Evolutionary conservation across 495 filamentous ascomycete species (phyloP), one percentile per base, ranked within the genome.

Genomic region (Trichoderma reesei): DNA sequence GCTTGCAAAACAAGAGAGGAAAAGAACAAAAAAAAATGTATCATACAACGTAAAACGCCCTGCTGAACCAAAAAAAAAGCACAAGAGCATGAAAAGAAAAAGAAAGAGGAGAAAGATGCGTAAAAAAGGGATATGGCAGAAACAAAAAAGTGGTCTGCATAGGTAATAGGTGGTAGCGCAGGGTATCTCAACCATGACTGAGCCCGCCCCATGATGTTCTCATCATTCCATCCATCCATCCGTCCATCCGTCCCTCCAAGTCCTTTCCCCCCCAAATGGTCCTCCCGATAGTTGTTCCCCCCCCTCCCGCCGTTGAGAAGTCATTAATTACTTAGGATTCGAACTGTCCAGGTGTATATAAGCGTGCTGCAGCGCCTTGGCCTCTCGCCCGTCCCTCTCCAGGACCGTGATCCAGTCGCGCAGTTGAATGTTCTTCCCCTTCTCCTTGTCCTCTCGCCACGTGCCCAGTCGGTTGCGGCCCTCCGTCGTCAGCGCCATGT

Each of bases 371-470:
- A 88, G 63, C 1, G 81, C 80, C 69, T 72, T 80, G 46, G 70
- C 70, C 60, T 86, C 84, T 67, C 74, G 76, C 5, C 83, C 82
- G 67, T 87, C 85, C 41, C 78, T 73, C 68, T 90, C 88, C 37
- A 91, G 76, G 11, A 82, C 86, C 8, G 75, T 72, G 8, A 90
- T 70, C 82, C 84, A 85, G 73, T 91, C 88, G 31, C 88, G 74
- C 60, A 89, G 74, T 72, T 91, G 86, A n/a, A 91, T 82, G 16
- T 81, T 83, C 63, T 76, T 78, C 3, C 86, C 87, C 65, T 80
- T 80, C 34, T 83, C 79, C 0, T 76, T 77, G 68, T 85, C 83
- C 68, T 91, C 88, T 31, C 84, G 77, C 78, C 82, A 86, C 16
- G 78, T 77, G 6, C 88, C 88, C 59, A 86, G 72, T 39, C 83